These are phyloP conservation scores for Tothia fuscella DNA, from an alignment of 2,329 filamentous ascomycete genomes.

Conservation along the genomic window DNA sequence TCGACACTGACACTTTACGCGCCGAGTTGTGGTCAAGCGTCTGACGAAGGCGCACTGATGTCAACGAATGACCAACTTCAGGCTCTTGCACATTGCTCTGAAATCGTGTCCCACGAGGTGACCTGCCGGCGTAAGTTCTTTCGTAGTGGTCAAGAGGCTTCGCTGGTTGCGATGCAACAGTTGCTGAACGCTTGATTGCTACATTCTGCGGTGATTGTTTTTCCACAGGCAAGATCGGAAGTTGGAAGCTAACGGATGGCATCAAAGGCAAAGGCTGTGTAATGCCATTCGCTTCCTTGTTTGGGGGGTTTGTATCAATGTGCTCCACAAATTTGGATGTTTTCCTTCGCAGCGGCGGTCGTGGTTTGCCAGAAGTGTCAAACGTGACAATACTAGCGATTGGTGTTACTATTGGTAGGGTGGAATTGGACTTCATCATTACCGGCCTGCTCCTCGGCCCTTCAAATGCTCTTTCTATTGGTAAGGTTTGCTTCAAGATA, in stretches of 20 bases:
- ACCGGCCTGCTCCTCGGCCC: background rate
- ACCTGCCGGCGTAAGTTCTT: too few relatives aligned
- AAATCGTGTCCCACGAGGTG: too few relatives aligned
- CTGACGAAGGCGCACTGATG: background rate
- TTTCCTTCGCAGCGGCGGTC: constrained; percentile 1
- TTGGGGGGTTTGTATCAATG: background rate
- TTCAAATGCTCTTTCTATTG: background rate
- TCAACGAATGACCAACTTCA: background rate
- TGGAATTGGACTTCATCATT: too few relatives aligned
- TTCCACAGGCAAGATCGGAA: background rate
- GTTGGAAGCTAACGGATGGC: background rate
- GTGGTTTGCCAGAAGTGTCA: background rate
- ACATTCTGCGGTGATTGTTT: background rate
- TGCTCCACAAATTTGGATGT: constrained; percentile 9
- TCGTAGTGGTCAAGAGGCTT: too few relatives aligned
- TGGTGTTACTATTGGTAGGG: background rate
- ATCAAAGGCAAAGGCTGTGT: background rate
- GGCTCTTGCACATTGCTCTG: background rate
- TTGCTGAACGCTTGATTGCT: background rate
- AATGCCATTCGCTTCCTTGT: background rate
- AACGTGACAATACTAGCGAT: background rate
- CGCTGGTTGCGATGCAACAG: too few relatives aligned
- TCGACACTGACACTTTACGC: background rate
- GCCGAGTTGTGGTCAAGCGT: background rate
- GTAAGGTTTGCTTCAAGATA: background rate